Evolutionary conservation across 305 asterid species (phyloP).

Genomic region (Fraxinus nigra): DNA sequence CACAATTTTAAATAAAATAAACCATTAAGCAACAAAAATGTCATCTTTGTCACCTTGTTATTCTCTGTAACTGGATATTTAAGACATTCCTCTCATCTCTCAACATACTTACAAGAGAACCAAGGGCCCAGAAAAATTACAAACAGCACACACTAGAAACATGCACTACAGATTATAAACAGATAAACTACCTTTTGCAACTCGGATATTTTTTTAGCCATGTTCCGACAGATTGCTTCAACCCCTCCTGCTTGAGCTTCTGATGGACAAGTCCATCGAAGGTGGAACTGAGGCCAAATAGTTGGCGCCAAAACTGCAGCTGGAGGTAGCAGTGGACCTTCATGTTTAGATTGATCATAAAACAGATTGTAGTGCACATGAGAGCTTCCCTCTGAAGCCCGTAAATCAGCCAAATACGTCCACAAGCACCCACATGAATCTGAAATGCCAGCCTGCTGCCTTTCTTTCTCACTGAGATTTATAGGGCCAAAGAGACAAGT

Average conservation of each 20-base stretch:
- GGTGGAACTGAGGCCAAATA: constrained; percentile 98
- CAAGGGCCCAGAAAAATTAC: not conserved
- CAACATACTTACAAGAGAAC: not conserved
- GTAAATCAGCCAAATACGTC: constrained; percentile 75
- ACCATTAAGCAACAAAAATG: not conserved
- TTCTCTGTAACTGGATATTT: not conserved
- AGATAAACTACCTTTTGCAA: constrained; percentile 58
- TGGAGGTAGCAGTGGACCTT: constrained; percentile 76
- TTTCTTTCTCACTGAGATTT: constrained; percentile 78
- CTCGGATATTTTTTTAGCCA: constrained; percentile 58
- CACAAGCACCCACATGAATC: constrained; percentile 91
- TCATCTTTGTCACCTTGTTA: not conserved
- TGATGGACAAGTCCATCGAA: constrained; percentile 93
- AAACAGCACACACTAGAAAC: not conserved
- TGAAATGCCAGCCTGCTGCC: constrained; percentile 82
- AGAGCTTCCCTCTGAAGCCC: constrained; percentile 68
- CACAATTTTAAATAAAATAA: not conserved
- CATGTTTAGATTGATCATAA: constrained; percentile 70
- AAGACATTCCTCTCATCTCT: not conserved
- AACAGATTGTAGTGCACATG: constrained; percentile 82
- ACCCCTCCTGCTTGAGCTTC: constrained; percentile 91
- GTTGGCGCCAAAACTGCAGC: constrained; percentile 99
- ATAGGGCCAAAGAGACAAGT: constrained; percentile 3
- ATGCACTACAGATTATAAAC: not conserved
- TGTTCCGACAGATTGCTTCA: constrained; percentile 77